Evolutionary conservation across 176 grass and related monocot genomes (phyloP), one percentile per base, ranked within the genome.

Genomic region (Metroxylon sagu): DNA sequence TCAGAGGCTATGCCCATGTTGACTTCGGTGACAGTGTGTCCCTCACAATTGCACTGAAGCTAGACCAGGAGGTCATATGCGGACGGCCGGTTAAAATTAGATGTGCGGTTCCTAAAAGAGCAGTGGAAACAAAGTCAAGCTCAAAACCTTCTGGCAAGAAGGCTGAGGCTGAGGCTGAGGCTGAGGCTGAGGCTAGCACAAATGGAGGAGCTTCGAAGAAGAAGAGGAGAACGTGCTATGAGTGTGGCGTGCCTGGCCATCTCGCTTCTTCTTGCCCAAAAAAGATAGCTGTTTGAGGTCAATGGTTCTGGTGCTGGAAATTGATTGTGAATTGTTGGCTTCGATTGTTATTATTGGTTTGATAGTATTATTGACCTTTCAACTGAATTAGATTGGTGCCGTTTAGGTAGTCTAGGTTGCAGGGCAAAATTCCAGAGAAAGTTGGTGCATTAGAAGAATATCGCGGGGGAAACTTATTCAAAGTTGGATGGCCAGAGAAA

Each of bases 151-250:
- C 5, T 58, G 50, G 61, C n/a, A 57, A 68, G 60, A 67, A 80
- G 19, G 57, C 35, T 12, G 35, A 43, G 8, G 35, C 35, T 43
- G 21, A 23, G 21, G 21, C 35, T 12, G 35, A 43, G 8, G 35
- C 35, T 43, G 21, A 23, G 21, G 21, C 35, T 3, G 35, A 43
- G 8, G 35, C 35, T 43, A 43, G 35, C 35, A 43, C 35, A 43
- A 43, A 43, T 14, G 35, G 0, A 39, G 35, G 35, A 14, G 35
- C 6, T 43, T 14, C 35, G 12, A 88, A 97, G 81, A 96, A 95
- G 71, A 95, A 97, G 66, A 85, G 83, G 43, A 29, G 87, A 65
- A 90, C 87, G 48, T 97, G 92, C 43, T 91, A 97, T 28, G 78
- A 75, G 54, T 97, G 92, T 0, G 87, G 92, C 19, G 79, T 85